phyloP scores from a whole-genome alignment of 2,329 filamentous ascomycete species.

The Graphium sp. region DNA sequence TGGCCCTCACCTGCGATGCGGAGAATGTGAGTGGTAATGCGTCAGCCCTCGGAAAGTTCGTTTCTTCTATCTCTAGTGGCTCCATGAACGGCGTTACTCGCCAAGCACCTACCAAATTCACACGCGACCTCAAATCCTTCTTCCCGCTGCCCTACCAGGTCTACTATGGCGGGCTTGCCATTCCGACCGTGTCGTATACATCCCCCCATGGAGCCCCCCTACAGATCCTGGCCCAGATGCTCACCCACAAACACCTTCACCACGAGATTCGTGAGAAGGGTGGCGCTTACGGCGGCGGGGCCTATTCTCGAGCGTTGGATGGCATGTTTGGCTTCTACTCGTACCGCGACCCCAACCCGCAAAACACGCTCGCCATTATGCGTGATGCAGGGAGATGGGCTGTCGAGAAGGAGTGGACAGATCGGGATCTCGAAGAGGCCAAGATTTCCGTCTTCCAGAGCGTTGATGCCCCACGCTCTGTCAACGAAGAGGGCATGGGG shows the following conservation, averaged over 20 bases:
- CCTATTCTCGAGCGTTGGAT: constrained; percentile 62
- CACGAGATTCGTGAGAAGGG: constrained; percentile 97
- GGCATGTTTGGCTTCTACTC: constrained; percentile 90
- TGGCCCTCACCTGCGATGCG: constrained; percentile 70
- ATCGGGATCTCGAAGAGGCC: constrained; percentile 81
- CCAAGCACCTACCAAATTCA: not conserved
- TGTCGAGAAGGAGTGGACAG: constrained; percentile 62
- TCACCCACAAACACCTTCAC: constrained; percentile 93
- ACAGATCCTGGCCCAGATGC: constrained; percentile 74
- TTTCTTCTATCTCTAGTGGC: constrained; percentile 18
- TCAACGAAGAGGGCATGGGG: constrained; percentile 76
- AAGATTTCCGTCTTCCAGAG: constrained; percentile 90
- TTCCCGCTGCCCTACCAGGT: constrained; percentile 95
- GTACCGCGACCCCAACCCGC: constrained; percentile 89
- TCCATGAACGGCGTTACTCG: not conserved
- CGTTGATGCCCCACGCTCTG: constrained; percentile 74
- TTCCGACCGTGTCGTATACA: constrained; percentile 73
- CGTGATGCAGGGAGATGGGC: constrained; percentile 70
- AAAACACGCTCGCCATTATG: constrained; percentile 79
- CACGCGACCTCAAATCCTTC: constrained; percentile 58
- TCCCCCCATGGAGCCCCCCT: constrained; percentile 61
- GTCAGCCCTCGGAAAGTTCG: constrained; percentile 52
- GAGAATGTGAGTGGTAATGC: constrained; percentile 59
- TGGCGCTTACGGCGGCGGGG: constrained; percentile 86
- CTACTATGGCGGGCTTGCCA: constrained; percentile 73